phyloP scores from a whole-genome alignment of 2,329 filamentous ascomycete genomes.

The Colletotrichum eremochloae region DNA sequence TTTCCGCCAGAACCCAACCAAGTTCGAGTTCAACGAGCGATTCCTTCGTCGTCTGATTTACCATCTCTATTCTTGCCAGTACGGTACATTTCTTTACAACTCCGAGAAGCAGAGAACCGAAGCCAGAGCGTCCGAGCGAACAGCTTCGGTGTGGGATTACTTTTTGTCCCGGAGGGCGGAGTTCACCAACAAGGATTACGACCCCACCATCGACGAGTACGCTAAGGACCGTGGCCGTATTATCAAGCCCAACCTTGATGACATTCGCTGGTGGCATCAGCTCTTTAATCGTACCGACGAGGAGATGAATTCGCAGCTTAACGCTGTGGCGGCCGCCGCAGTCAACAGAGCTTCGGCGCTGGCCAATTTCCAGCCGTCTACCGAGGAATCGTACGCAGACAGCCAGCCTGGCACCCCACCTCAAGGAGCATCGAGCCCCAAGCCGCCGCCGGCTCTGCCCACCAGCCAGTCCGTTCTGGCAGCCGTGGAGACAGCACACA shows the following conservation, averaged over 20 bases:
- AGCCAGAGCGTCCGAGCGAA: conserved; percentile 75
- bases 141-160: conserved; percentile 94
- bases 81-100: conserved; percentile 96
- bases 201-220: conserved; percentile 81
- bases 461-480: conserved; percentile 68
- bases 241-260: conserved; percentile 80
- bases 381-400: conserved; percentile 42
- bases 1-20: conserved; percentile 83
- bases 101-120: conserved; percentile 89
- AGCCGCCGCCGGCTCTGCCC: conserved; percentile 53
- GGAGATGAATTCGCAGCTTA: conserved; percentile 87
- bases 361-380: conserved; percentile 43
- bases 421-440: conserved; percentile 50
- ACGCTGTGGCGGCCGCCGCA: conserved; percentile 66
- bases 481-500: conserved; percentile 70
- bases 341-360: conserved; percentile 51
- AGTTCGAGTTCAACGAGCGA: conserved; percentile 96
- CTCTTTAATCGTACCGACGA: conserved; percentile 87
- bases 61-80: conserved; percentile 95
- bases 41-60: conserved; percentile 92
- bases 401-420: conserved; percentile 47
- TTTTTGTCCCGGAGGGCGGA: conserved; percentile 85
- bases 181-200: conserved; percentile 87
- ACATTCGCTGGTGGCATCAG: conserved; percentile 95
- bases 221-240: conserved; percentile 84